Conservation (phyloP, 1,284 basidiomycete species). For the Ustilago lituana region DNA sequence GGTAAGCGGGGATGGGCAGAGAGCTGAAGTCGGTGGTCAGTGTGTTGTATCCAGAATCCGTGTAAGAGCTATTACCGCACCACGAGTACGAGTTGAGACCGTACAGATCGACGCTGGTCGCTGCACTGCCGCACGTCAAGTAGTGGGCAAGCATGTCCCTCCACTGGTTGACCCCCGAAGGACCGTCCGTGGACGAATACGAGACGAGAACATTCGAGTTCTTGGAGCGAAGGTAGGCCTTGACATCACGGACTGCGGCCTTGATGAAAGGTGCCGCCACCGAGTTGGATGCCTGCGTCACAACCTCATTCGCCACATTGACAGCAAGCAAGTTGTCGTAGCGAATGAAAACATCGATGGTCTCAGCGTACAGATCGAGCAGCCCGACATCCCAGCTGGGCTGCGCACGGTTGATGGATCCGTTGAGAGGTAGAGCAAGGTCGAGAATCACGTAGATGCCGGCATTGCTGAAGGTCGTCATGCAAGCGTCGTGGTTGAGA, state of each 20-base stretch:
- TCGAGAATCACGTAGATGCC: constrained; percentile 94
- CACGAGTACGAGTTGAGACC: constrained; percentile 72
- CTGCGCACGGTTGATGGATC: constrained; percentile 79
- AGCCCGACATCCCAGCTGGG: constrained; percentile 86
- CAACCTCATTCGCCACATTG: constrained; percentile 90
- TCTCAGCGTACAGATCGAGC: constrained; percentile 80
- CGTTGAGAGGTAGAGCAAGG: constrained; percentile 82
- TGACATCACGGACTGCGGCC: constrained; percentile 86
- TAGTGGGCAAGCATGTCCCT: constrained; percentile 77
- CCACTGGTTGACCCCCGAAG: constrained; percentile 65
- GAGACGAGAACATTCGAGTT: constrained; percentile 77
- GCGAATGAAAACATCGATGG: constrained; percentile 76
- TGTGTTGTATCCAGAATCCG: constrained; percentile 70
- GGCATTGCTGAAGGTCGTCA: constrained; percentile 78
- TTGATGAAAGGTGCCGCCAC: constrained; percentile 82
- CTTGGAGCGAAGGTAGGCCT: constrained; percentile 76
- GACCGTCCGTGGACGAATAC: constrained; percentile 85
- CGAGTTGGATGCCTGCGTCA: constrained; percentile 74
- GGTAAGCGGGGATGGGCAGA: constrained; percentile 84
- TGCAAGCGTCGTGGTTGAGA: constrained; percentile 85
- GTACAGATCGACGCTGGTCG: constrained; percentile 81
- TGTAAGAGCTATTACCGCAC: constrained; percentile 78
- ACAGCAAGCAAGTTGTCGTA: constrained; percentile 69
- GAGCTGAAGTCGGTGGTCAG: constrained; percentile 68
- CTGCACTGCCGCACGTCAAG: constrained; percentile 80